phyloP scores from a whole-genome alignment of 2,329 filamentous ascomycete genomes.

The Talaromyces sp. region DNA sequence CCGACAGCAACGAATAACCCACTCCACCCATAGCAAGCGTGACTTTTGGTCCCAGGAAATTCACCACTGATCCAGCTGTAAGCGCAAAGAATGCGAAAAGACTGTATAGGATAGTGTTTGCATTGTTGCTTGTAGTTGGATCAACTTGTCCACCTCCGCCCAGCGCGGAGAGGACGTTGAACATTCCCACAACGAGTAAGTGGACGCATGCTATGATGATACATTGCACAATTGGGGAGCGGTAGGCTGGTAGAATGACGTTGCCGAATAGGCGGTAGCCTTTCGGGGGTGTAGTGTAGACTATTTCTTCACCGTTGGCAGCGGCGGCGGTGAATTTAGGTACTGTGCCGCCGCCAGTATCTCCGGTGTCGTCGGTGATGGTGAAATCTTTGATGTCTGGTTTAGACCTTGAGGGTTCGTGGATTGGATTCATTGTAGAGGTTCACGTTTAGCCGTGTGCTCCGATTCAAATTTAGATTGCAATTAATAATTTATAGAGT shows the following conservation, averaged over 20 bases:
- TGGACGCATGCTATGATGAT: slow-evolving; percentile 20
- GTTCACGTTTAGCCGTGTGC: background rate
- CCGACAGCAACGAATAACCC: slow-evolving; percentile 72
- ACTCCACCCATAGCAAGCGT: slow-evolving; percentile 70
- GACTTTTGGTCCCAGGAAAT: slow-evolving; percentile 66
- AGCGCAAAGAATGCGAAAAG: slow-evolving; percentile 21
- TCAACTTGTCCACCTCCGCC: slow-evolving; percentile 22
- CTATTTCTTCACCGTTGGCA: background rate
- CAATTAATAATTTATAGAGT: background rate
- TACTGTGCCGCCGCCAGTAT: background rate
- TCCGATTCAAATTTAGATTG: background rate
- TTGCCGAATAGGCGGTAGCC: slow-evolving; percentile 18
- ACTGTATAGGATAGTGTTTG: slow-evolving; percentile 21
- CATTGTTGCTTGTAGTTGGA: slow-evolving; percentile 20
- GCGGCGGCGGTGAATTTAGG: background rate
- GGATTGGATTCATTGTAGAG: background rate
- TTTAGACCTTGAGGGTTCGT: slow-evolving; percentile 1
- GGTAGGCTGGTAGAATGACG: slow-evolving; percentile 19
- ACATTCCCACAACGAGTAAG: slow-evolving; percentile 22
- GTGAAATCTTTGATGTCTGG: slow-evolving; percentile 10
- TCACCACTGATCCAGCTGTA: slow-evolving; percentile 56
- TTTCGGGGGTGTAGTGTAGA: slow-evolving; percentile 10
- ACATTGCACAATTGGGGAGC: slow-evolving; percentile 20
- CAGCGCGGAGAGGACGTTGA: slow-evolving; percentile 21
- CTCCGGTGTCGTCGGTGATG: background rate